These are phyloP conservation scores for Globisporangium sylvaticum DNA, from an alignment of 352 stramenopile genomes.

Conservation along the genomic window DNA sequence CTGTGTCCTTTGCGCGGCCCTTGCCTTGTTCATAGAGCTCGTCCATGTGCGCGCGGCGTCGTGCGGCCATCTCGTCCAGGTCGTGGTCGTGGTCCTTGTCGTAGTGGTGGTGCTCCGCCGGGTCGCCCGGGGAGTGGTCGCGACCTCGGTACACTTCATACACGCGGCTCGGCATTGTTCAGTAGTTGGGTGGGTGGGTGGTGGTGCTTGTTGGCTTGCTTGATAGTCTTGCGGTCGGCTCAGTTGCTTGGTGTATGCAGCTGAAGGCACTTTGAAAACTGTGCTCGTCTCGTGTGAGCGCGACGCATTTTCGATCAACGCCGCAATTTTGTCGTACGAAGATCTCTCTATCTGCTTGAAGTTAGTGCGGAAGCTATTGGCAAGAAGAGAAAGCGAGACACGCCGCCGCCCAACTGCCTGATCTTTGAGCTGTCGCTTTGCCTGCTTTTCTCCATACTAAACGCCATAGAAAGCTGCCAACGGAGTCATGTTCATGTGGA, in stretches of 20 bases:
- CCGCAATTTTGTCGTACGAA: too few relatives aligned
- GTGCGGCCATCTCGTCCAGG: constrained; percentile 8
- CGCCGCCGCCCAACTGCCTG: neutral
- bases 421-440: neutral
- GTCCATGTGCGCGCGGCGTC: constrained; percentile 4
- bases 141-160: constrained; percentile 16
- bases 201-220: constrained; percentile 5
- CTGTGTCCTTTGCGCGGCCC: neutral
- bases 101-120: neutral
- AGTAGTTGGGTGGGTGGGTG: neutral
- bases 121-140: neutral
- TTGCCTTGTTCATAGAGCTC: constrained; percentile 11
- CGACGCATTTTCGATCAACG: neutral
- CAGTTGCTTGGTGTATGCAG: neutral
- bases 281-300: neutral
- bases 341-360: neutral
- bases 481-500: neutral
- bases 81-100: constrained; percentile 11
- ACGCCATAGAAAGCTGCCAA: neutral
- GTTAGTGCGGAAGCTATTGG: neutral
- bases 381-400: neutral
- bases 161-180: constrained; percentile 14
- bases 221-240: neutral
- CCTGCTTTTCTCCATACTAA: neutral
- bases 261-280: constrained; percentile 11